Base-by-base conservation (phyloP, 768 basidiomycete genomes). In the Psilocybe cubensis region DNA sequence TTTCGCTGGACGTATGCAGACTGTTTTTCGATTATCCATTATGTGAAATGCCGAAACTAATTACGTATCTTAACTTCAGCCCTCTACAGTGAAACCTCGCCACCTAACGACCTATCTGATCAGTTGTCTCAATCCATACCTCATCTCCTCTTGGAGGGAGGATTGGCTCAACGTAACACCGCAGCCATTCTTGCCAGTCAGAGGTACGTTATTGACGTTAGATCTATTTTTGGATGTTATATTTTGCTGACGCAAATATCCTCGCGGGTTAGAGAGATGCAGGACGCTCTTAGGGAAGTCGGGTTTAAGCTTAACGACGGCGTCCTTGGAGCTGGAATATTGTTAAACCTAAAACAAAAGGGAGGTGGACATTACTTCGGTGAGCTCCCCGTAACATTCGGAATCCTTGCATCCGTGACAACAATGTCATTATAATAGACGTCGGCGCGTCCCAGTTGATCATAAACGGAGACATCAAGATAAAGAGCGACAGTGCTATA, bases 341-440 rank as follows among this genome's bases (percentile, higher is more conserved):
- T 80, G 9, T 70, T 80, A 41, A 68, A 83, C 18, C 80, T 79
- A 12, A 82, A 76, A 67, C 68, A 66, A 7, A 76, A 75, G 41
- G 82, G 72, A 0, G 87, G 87, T 23, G 87, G 89, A 5, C 90
- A 86, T 68, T 91, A 91, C 69, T 72, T 89, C 1, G 87, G 88
- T 83, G 56, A 23, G 73, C 54, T 4, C 12, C 14, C 11, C 14
- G 8, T 24, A 8, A 42, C 18, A 11, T 21, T 35, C 24, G 55
- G 23, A 3, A 31, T 4, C 17, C 27, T 10, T 24, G 42, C 18
- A 42, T n/a, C 14, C 0, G 5, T 4, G 1, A 6, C 4, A 20
- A 28, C 7, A 20, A 42, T 3, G 20, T 17, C 23, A 46, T 20
- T 3, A 28, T 25, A 43, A 44, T n/a, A 85, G 84, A 85, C 60